A percentile compares a stretch with the other conserved stretches of the same genome.
phyloP scores from a whole-genome alignment of 139 green algal genomes.

The Penium margaritaceum region DNA sequence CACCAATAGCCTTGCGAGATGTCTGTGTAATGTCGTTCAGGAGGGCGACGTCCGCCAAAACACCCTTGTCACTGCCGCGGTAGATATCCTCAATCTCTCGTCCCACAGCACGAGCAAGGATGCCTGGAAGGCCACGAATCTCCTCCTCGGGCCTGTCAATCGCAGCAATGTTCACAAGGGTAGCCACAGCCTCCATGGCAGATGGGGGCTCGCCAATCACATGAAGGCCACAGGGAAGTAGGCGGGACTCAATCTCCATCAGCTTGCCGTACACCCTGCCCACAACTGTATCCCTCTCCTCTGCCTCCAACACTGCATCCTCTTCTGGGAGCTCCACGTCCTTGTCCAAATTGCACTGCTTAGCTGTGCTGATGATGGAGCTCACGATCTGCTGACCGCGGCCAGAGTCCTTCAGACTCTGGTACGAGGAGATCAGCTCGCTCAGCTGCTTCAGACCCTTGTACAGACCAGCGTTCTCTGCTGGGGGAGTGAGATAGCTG shows the following conservation, averaged over 20 bases:
- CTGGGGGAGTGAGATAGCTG: slow-evolving; percentile 95
- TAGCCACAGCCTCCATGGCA: slow-evolving; percentile 89
- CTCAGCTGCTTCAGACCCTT: slow-evolving; percentile 79
- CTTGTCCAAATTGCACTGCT: slow-evolving; percentile 93
- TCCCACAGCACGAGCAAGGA: slow-evolving; percentile 76
- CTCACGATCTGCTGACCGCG: slow-evolving; percentile 76
- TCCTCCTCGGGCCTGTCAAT: slow-evolving; percentile 80
- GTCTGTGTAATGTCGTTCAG: slow-evolving; percentile 83
- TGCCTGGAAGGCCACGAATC: slow-evolving; percentile 77
- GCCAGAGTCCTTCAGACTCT: slow-evolving; percentile 77
- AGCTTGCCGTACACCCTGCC: slow-evolving; percentile 64
- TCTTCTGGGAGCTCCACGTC: slow-evolving; percentile 78
- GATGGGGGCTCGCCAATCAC: slow-evolving; percentile 83
- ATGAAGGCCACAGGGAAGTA: slow-evolving; percentile 96
- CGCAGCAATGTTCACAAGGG: slow-evolving; percentile 94
- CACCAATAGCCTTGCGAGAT: slow-evolving; percentile 60
- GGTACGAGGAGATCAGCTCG: slow-evolving; percentile 92
- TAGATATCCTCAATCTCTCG: slow-evolving; percentile 92
- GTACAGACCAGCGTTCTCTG: slow-evolving; percentile 97
- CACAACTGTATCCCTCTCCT: slow-evolving; percentile 61
- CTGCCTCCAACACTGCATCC: slow-evolving; percentile 62
- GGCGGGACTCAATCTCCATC: slow-evolving; percentile 97
- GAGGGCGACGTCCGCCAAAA: slow-evolving; percentile 80
- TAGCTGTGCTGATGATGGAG: slow-evolving; percentile 92
- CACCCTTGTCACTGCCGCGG: slow-evolving; percentile 58